These are phyloP conservation scores for Naganishia sp. DNA, from an alignment of 1,284 basidiomycete species.

Conservation along the genomic window DNA sequence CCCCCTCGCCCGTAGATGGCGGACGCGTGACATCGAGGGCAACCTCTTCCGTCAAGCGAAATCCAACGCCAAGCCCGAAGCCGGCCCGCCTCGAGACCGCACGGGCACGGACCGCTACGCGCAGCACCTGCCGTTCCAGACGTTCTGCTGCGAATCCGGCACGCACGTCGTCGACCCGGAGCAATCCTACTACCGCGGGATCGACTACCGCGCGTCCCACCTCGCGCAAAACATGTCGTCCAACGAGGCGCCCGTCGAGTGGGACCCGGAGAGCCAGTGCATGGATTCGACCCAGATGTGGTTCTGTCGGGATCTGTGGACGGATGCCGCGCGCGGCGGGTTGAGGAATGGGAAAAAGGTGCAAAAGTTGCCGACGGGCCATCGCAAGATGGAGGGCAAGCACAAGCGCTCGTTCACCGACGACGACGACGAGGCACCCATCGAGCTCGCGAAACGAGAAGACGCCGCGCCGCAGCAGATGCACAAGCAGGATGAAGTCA, in stretches of 20 bases:
- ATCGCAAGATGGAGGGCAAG: conserved; percentile 30
- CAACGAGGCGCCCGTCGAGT: conserved; percentile 61
- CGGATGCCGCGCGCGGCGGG: conserved; percentile 73
- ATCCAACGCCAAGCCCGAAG: conserved; percentile 83
- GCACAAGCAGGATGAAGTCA: conserved; percentile 36
- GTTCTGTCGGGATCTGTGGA: conserved; percentile 94
- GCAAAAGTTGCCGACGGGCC: conserved; percentile 35
- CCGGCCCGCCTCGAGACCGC: conserved; percentile 82
- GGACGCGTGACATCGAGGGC: conserved; percentile 90
- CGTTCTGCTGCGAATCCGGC: conserved; percentile 94
- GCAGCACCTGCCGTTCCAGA: conserved; percentile 90
- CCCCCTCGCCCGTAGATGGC: conserved; percentile 64
- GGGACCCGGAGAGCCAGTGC: conserved; percentile 76
- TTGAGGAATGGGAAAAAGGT: conserved; percentile 53
- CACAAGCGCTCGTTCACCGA: conserved; percentile 30
- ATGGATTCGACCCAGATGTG: conserved; percentile 91
- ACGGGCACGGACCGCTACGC: conserved; percentile 77
- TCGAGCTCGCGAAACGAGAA: conserved; percentile 11
- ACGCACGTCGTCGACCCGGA: conserved; percentile 90
- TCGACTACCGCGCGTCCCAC: conserved; percentile 74
- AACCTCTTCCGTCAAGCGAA: conserved; percentile 94
- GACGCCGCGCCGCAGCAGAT: conserved; percentile 28
- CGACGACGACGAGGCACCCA: conserved; percentile 5
- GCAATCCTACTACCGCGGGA: conserved; percentile 87
- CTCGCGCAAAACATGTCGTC: conserved; percentile 75